Conservation (phyloP, 1,139 yeast species). For the Blastobotrys petasosporus region DNA sequence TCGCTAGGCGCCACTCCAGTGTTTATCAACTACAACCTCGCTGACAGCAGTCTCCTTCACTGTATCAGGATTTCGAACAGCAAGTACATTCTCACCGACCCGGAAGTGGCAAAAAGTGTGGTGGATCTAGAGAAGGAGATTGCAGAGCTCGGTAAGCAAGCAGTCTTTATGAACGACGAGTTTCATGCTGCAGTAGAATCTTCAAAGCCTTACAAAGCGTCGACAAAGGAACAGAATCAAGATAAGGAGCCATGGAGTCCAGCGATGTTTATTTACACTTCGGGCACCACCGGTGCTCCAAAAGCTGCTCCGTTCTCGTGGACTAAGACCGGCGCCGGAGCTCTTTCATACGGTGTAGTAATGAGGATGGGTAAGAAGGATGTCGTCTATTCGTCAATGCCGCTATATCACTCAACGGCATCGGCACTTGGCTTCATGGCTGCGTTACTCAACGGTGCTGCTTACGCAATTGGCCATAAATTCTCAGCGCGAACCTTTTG, state of each 20-base stretch:
- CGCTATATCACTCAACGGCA: slow-evolving; percentile 92
- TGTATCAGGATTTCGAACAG: slow-evolving; percentile 69
- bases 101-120: slow-evolving; percentile 55
- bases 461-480: slow-evolving; percentile 72
- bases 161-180: slow-evolving; percentile 49
- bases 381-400: slow-evolving; percentile 86
- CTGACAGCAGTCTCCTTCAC: slow-evolving; percentile 70
- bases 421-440: slow-evolving; percentile 82
- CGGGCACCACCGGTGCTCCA: slow-evolving; percentile 94
- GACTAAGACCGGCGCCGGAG: slow-evolving; percentile 68
- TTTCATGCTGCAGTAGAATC: slow-evolving; percentile 38
- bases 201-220: slow-evolving; percentile 40
- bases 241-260: slow-evolving; percentile 36
- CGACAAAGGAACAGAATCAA: slow-evolving; percentile 30
- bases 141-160: slow-evolving; percentile 34
- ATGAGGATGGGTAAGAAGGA: slow-evolving; percentile 53
- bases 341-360: slow-evolving; percentile 62
- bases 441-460: slow-evolving; percentile 55
- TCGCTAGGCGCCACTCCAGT: slow-evolving; percentile 88
- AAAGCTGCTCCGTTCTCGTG: slow-evolving; percentile 93
- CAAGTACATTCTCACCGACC: slow-evolving; percentile 65
- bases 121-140: slow-evolving; percentile 49
- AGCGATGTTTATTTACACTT: slow-evolving; percentile 75
- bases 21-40: slow-evolving; percentile 73
- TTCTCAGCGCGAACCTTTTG: slow-evolving; percentile 84